Evolutionary conservation across 306 rosid genomes (phyloP).

Genomic region (Albizia julibrissin): DNA sequence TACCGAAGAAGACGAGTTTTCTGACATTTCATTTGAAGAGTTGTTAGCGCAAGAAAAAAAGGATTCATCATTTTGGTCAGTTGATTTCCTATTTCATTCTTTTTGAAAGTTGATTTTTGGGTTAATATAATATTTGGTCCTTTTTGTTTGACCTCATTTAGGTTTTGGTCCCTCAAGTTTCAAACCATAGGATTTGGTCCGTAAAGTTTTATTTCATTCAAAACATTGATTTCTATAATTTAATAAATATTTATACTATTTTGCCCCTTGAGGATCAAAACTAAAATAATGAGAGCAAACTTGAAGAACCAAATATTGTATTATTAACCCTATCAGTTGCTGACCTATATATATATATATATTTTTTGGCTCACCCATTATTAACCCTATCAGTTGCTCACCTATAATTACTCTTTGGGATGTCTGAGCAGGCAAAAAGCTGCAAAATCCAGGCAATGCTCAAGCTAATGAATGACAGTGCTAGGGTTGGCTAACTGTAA

Average conservation of each 20-base stretch:
- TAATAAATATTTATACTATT: too few species aligned
- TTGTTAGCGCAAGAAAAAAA: slow-evolving; percentile 86
- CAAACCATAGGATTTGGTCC: too few species aligned
- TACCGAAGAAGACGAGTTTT: slow-evolving; percentile 49
- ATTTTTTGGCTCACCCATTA: too few species aligned
- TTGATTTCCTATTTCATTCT: slow-evolving; percentile 12
- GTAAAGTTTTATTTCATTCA: too few species aligned
- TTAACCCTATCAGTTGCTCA: background rate
- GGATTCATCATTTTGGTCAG: slow-evolving; percentile 93
- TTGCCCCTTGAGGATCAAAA: too few species aligned
- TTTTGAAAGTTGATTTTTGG: background rate
- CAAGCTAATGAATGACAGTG: slow-evolving; percentile 45
- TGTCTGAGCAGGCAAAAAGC: slow-evolving; percentile 74
- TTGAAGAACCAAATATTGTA: too few species aligned
- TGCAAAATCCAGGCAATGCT: slow-evolving; percentile 64
- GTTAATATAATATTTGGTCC: too few species aligned
- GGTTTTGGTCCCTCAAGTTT: too few species aligned
- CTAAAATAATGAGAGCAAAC: too few species aligned
- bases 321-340: background rate
- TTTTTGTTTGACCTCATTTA: too few species aligned
- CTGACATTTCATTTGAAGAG: slow-evolving; percentile 81
- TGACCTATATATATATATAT: too few species aligned
- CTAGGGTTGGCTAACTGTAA: slow-evolving; percentile 45
- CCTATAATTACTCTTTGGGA: slow-evolving; percentile 21
- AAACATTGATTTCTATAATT: too few species aligned